A percentile compares a stretch with the other conserved stretches of the same genome.
phyloP scores from a whole-genome alignment of 2,329 filamentous ascomycete genomes.

The Exophiala alcalophila region DNA sequence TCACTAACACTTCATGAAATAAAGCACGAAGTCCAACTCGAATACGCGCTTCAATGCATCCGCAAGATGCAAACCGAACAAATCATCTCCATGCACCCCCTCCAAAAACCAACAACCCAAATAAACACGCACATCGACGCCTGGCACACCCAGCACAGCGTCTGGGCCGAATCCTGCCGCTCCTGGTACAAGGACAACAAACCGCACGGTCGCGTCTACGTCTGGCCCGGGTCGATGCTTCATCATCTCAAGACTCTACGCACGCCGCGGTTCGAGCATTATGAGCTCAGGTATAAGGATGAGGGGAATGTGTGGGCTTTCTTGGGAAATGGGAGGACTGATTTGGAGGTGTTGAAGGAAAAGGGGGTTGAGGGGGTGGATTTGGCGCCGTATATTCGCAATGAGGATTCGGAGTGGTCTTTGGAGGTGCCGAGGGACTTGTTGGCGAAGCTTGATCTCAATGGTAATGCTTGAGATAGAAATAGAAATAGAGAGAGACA shows the following conservation, averaged over 20 bases:
- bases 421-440: conserved; percentile 13
- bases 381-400: conserved; percentile 19
- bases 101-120: conserved; percentile 16
- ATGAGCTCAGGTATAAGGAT: conserved; percentile 38
- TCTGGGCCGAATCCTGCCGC: conserved; percentile 32
- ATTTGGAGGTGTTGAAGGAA: conserved; percentile 31
- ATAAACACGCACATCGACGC: conserved; percentile 30
- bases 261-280: conserved; percentile 37
- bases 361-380: conserved; percentile 15
- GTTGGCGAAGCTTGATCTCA: neutral
- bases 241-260: conserved; percentile 34
- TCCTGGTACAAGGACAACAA: conserved; percentile 33
- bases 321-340: conserved; percentile 45
- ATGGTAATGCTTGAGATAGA: neutral
- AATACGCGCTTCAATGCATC: conserved; percentile 33
- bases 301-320: conserved; percentile 41
- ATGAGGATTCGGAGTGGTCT: conserved; percentile 12
- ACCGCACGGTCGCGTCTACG: conserved; percentile 17
- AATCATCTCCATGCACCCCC: conserved; percentile 32
- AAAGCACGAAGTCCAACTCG: conserved; percentile 22
- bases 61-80: conserved; percentile 34
- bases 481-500: no score
- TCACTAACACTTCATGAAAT: conserved; percentile 10
- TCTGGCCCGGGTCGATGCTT: conserved; percentile 19
- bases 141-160: conserved; percentile 26